Conservation (phyloP, 371 early-diverging fungal genomes). For the Apophysomyces elegans region DNA sequence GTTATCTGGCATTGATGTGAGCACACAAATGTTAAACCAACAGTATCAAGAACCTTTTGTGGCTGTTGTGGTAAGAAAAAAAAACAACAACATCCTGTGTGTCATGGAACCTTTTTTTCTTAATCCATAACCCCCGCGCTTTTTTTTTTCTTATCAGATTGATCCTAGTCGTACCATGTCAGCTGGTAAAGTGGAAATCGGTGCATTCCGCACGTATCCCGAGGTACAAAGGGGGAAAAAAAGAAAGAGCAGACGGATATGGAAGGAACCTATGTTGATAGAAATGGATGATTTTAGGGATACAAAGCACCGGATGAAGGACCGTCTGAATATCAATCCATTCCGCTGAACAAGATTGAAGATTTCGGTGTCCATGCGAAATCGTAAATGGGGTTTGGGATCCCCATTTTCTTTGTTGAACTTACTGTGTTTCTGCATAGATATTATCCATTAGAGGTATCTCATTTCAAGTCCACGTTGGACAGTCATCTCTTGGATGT, state of each 20-base stretch:
- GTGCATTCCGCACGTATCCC: constrained; percentile 97
- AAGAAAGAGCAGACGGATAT: not conserved
- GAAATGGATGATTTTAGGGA: constrained; percentile 42
- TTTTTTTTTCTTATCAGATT: constrained; percentile 57
- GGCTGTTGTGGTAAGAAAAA: constrained; percentile 82
- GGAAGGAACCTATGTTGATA: too few relatives aligned
- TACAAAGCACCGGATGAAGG: constrained; percentile 80
- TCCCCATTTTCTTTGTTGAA: constrained; percentile 7
- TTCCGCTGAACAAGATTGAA: constrained; percentile 94
- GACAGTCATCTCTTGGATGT: constrained; percentile 87
- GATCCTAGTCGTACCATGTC: constrained; percentile 97
- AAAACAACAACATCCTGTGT: not conserved
- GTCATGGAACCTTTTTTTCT: not conserved
- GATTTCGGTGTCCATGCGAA: constrained; percentile 97
- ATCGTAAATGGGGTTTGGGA: constrained; percentile 47
- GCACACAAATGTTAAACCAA: constrained; percentile 95
- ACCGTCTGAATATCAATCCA: constrained; percentile 77
- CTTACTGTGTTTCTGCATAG: constrained; percentile 22
- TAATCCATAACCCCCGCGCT: too few relatives aligned
- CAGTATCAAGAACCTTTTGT: constrained; percentile 94
- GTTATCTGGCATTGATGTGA: constrained; percentile 98
- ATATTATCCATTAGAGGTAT: constrained; percentile 91
- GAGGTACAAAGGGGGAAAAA: constrained; percentile 51
- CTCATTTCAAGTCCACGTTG: constrained; percentile 91
- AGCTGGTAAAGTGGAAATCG: constrained; percentile 96